Evolutionary conservation across 1,139 yeast genomes (phyloP).

Genomic region (Saccharomyces hybrid): DNA sequence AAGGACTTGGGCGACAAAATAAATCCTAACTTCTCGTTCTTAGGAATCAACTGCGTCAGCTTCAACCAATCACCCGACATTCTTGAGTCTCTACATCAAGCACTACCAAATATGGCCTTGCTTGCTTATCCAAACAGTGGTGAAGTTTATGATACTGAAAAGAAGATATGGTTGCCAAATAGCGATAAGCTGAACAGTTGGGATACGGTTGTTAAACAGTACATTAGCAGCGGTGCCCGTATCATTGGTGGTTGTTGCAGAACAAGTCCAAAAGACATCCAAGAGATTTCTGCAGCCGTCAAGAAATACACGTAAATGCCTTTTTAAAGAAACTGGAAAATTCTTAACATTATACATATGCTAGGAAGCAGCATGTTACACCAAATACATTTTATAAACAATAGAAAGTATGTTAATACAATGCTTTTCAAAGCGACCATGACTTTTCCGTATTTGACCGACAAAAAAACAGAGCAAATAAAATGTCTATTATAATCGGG

Average conservation of each 20-base stretch:
- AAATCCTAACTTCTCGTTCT: conserved; percentile 17
- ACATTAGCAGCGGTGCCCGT: conserved; percentile 17
- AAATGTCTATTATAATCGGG: no score
- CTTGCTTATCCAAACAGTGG: conserved; percentile 29
- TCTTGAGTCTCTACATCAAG: conserved; percentile 14
- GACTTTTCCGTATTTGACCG: background rate
- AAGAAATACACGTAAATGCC: conserved; percentile 4
- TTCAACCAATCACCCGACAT: conserved; percentile 20
- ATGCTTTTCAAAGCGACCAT: background rate
- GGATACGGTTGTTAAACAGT: conserved; percentile 21
- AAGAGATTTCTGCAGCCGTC: conserved; percentile 15
- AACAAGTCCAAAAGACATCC: conserved; percentile 25
- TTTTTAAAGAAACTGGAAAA: background rate
- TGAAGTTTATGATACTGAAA: conserved; percentile 25
- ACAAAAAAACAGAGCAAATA: background rate
- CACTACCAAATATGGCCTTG: conserved; percentile 18
- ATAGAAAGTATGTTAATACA: background rate
- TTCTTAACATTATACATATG: background rate
- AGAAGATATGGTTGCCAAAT: background rate
- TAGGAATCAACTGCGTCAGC: conserved; percentile 28
- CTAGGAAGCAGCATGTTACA: background rate
- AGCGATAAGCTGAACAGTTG: conserved; percentile 11
- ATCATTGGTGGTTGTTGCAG: conserved; percentile 30
- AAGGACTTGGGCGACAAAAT: conserved; percentile 36
- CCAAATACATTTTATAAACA: no score